Evolutionary conservation across 1,139 yeast genomes (phyloP), one percentile per base, ranked within the genome.

Genomic region (Martiniozyma asiatica): DNA sequence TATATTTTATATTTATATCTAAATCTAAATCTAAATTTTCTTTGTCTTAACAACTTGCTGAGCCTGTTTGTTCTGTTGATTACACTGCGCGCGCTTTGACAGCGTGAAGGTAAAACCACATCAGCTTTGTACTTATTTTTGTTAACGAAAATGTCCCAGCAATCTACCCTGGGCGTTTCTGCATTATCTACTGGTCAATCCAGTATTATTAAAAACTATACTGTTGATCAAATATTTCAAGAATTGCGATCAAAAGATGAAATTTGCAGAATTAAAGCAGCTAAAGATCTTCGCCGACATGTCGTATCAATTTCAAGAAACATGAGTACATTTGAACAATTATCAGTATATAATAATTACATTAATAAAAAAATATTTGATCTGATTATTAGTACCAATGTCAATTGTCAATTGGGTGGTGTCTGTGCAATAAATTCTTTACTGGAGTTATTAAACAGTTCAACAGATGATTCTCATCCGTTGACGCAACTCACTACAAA

Each of bases 351-450:
- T 53, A 82, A 80, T 53, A 84, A 80, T 50, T 92, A 79, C 38
- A 77, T 89, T 40, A 85, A 87, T 58, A 81, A 84, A 49, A 73
- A 80, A 38, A 82, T 89, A 19, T 87, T 84, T 52, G 95, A 82
- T 49, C 63, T 85, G 32, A 68, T 85, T 30, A 85, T 84, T 43
- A 73, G 89, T 8, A 68, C 73, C 9, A 89, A 79, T 42, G 59
- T 76, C 1, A 57, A 65, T 20, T 85, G 79, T 40, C 76, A 81
- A 39, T 65, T 87, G 24, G 97, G 97, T 8, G 97, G 96, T 22
- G 78, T 87, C 23, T 70, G 84, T 11, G 97, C 96, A 7, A 77
- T 89, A 37, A 92, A 84, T 53, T 74, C 92, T 10, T 65, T 89
- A 40, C 81, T 89, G 33, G 81, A 74, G 29, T 35, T 53, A 29